Evolutionary conservation across 1,284 basidiomycete species (phyloP).

Genomic region (Calocybe gambosa): DNA sequence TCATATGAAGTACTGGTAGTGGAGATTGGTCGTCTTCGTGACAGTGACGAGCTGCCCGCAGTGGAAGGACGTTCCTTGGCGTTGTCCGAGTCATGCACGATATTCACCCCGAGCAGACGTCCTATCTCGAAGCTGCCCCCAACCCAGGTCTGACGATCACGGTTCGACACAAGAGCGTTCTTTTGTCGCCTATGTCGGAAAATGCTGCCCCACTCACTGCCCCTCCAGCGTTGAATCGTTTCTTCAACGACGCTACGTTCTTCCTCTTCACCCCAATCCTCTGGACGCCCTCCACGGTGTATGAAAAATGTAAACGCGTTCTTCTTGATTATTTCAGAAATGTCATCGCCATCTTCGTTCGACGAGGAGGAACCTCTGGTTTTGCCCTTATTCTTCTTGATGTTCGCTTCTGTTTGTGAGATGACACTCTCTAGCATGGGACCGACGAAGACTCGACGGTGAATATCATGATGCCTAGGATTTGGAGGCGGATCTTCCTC

Average conservation of each 20-base stretch:
- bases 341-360: slow-evolving; percentile 31
- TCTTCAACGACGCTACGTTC: slow-evolving; percentile 47
- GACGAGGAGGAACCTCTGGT: slow-evolving; percentile 9
- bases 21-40: slow-evolving; percentile 5
- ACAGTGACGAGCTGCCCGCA: slow-evolving; percentile 8
- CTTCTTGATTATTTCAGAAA: slow-evolving; percentile 42
- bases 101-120: slow-evolving; percentile 53
- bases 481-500: slow-evolving; percentile 5
- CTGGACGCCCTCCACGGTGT: slow-evolving; percentile 49
- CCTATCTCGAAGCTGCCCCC: slow-evolving; percentile 74
- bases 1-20: slow-evolving; percentile 4
- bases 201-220: slow-evolving; percentile 58
- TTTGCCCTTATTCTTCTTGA: slow-evolving; percentile 22
- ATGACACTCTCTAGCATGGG: slow-evolving; percentile 58
- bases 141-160: slow-evolving; percentile 43
- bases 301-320: slow-evolving; percentile 62
- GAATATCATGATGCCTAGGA: slow-evolving; percentile 22
- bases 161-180: slow-evolving; percentile 9
- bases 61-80: slow-evolving; percentile 4
- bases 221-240: slow-evolving; percentile 55
- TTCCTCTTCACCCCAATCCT: slow-evolving; percentile 59
- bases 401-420: slow-evolving; percentile 27
- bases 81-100: slow-evolving; percentile 30
- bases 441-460: slow-evolving; percentile 50
- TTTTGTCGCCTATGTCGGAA: slow-evolving; percentile 32